Evolutionary conservation across 176 grass and related monocot genomes (phyloP).

Genomic region (Oryza coarctata): DNA sequence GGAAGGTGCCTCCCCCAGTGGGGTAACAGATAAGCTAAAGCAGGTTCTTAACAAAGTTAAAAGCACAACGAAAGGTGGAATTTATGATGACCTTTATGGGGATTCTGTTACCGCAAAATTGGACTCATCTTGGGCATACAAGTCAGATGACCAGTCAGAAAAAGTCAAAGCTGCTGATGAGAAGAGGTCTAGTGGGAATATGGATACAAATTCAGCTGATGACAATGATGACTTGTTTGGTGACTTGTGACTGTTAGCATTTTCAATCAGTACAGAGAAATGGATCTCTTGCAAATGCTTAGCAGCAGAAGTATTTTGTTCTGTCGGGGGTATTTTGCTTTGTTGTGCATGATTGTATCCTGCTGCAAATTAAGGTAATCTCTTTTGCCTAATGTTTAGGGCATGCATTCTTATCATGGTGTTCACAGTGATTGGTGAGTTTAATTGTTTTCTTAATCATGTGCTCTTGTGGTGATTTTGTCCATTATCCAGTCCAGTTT

Average conservation of each 20-base stretch:
- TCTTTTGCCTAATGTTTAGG: constrained; percentile 38
- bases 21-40: constrained; percentile 72
- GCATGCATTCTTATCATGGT: constrained; percentile 30
- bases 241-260: constrained; percentile 46
- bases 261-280: constrained; percentile 8
- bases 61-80: constrained; percentile 49
- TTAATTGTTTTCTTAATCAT: constrained; percentile 1
- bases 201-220: constrained; percentile 35
- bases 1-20: constrained; percentile 53
- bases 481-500: not conserved
- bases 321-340: constrained; percentile 31
- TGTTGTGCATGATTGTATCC: constrained; percentile 31
- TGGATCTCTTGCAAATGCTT: constrained; percentile 4
- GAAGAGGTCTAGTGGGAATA: constrained; percentile 1
- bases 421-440: constrained; percentile 26
- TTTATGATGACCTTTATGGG: constrained; percentile 89
- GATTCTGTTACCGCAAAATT: constrained; percentile 45
- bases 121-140: constrained; percentile 87
- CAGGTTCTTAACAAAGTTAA: constrained; percentile 83
- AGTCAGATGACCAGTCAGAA: constrained; percentile 54
- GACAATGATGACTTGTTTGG: constrained; percentile 93
- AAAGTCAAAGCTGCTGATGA: constrained; percentile 38
- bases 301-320: constrained; percentile 20
- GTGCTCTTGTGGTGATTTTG: not conserved
- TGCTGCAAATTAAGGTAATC: constrained; percentile 37